Evolutionary conservation across 176 grass and related monocot species (phyloP), one percentile per base, ranked within the genome.

Genomic region (Elymus sibiricus): DNA sequence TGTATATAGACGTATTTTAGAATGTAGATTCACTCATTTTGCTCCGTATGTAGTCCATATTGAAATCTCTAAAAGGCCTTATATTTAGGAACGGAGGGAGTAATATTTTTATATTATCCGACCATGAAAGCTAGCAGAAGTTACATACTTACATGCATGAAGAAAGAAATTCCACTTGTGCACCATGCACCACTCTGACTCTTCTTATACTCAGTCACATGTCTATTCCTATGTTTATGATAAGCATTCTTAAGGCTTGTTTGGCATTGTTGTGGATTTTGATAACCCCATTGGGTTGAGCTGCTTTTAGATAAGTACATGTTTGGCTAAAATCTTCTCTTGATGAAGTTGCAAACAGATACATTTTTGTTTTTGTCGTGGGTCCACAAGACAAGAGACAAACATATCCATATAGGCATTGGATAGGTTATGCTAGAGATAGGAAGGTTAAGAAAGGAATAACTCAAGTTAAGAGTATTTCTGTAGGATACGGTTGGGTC

Each of bases 71-170:
- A 40, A 40, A 40, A 9, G 9, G 39, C 8, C 39, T 40, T 40
- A 1, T 40, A 40, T 40, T 40, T 40, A 40, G 39, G 39, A 40
- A 40, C 9, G 8, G 39, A 40, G 39, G 39, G 39, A 38, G 0
- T 39, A 73, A 58, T 80, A 74, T 42, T 56, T 78, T 53, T 44
- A 43, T 67, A 78, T 77, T 66, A 40, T 80, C 58, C 47, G 21
- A 67, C 22, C 68, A 73, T 79, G 26, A 65, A 35, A 83, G 40
- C 38, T 61, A 38, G 61, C 27, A 85, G 35, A 76, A 83, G 16
- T 66, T 67, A 51, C 22, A 80, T 58, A 59, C 43, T 66, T 67
- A 38, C 21, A 80, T 55, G 58, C 43, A 80, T 14, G 2, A 74
- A 63, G 12, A 42, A 44, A 19, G 1, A 84, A 88, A 84, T 9